Conservation (phyloP, 2,329 filamentous ascomycete genomes). For the Hypoxylon sp. region DNA sequence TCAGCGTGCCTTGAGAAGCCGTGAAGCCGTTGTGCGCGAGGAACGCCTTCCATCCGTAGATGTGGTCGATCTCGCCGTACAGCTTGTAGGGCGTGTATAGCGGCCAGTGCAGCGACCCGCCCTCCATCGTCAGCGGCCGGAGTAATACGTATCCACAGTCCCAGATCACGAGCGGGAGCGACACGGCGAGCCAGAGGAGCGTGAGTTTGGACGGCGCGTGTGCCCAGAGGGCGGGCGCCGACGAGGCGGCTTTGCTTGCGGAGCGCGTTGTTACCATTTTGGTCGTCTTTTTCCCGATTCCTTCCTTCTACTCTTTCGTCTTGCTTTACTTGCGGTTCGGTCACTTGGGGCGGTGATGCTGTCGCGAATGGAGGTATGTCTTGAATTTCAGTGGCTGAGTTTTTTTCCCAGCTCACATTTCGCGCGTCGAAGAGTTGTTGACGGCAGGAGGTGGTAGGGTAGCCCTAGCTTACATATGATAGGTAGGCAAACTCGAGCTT, state of each 20-base stretch:
- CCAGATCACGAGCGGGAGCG: constrained; percentile 85
- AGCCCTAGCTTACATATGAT: not conserved
- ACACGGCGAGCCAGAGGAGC: constrained; percentile 80
- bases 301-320: not conserved
- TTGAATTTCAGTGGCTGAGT: not conserved
- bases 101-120: constrained; percentile 78
- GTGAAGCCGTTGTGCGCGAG: constrained; percentile 80
- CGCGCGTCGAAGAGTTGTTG: constrained; percentile 15
- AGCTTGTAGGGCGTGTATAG: constrained; percentile 84
- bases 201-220: constrained; percentile 64
- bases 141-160: constrained; percentile 84
- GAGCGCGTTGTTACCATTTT: constrained; percentile 54
- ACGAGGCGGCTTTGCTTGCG: constrained; percentile 41
- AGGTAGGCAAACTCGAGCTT: not conserved
- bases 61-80: constrained; percentile 83
- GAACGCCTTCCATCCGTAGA: constrained; percentile 84
- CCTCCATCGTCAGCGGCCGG: constrained; percentile 85
- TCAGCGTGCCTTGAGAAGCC: constrained; percentile 78
- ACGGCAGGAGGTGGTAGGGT: not conserved
- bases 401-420: constrained; percentile 3
- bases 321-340: constrained; percentile 9
- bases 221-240: constrained; percentile 53
- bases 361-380: not conserved
- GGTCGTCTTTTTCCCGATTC: not conserved
- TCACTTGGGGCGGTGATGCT: not conserved